Evolutionary conservation across 345 rosid genomes (phyloP).

Genomic region (Cardiospermum halicacabum): DNA sequence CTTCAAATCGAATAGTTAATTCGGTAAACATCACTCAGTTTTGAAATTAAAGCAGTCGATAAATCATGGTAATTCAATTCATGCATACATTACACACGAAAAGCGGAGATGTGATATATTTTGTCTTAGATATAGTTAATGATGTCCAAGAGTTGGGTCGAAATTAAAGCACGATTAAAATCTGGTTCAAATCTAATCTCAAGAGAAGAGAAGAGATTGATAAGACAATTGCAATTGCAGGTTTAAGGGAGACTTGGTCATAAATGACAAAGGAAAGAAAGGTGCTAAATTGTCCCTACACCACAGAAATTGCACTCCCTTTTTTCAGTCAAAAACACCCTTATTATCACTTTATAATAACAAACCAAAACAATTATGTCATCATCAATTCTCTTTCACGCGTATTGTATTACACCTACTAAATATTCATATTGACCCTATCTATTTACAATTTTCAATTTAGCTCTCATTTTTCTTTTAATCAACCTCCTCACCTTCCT

Average conservation of each 20-base stretch:
- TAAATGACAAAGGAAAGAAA: not conserved
- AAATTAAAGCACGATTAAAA: not conserved
- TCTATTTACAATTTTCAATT: not conserved
- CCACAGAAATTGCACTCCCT: conserved; percentile 3
- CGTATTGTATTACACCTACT: conserved; percentile 16
- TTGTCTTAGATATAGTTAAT: conserved; percentile 39
- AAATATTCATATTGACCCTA: conserved; percentile 1
- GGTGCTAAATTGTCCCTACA: not conserved
- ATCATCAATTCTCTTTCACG: conserved; percentile 38
- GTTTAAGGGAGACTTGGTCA: not conserved
- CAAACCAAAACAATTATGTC: conserved; percentile 32
- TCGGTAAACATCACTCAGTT: too few species aligned
- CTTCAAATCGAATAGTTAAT: too few species aligned
- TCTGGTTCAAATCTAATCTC: conserved; percentile 9
- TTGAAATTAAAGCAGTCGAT: too few species aligned
- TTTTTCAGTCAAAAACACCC: conserved; percentile 6
- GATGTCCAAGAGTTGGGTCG: conserved; percentile 21
- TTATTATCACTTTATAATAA: conserved; percentile 19
- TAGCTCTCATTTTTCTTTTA: too few species aligned
- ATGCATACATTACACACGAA: not conserved
- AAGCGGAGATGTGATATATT: conserved; percentile 22
- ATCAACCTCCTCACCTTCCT: too few species aligned
- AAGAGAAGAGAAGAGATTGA: too few species aligned
- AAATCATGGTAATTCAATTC: not conserved
- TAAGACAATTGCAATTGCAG: not conserved